Conservation (phyloP, 345 rosid genomes). For the Corchorus capsularis region DNA sequence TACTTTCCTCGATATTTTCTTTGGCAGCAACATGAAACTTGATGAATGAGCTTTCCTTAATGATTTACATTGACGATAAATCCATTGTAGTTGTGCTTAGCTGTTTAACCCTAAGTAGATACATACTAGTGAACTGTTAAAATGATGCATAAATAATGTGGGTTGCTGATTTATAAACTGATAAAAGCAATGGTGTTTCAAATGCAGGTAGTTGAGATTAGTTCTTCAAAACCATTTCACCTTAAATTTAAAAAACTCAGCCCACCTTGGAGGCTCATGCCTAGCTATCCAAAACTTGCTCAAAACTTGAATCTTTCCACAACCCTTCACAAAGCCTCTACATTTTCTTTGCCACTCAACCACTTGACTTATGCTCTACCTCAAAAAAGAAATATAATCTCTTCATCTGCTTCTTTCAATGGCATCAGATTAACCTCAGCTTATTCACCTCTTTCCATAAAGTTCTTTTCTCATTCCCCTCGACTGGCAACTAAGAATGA, state of each 20-base stretch:
- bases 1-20: neutral
- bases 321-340: constrained; percentile 16
- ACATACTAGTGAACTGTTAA: neutral
- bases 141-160: neutral
- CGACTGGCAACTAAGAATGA: constrained; percentile 22
- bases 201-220: constrained; percentile 45
- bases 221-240: constrained; percentile 30
- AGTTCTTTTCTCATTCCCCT: constrained; percentile 44
- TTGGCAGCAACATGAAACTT: too few relatives aligned
- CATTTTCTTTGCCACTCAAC: constrained; percentile 26
- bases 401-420: constrained; percentile 23
- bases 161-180: neutral
- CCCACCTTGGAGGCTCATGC: constrained; percentile 21
- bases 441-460: constrained; percentile 28
- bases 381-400: constrained; percentile 20
- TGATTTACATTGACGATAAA: neutral
- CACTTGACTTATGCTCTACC: constrained; percentile 24
- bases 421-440: constrained; percentile 24
- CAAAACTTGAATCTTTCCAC: constrained; percentile 18
- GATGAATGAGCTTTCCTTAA: neutral
- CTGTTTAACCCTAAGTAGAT: neutral
- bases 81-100: neutral
- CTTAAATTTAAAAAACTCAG: constrained; percentile 31
- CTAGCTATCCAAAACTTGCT: constrained; percentile 6
- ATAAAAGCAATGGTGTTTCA: constrained; percentile 22